Conservation (phyloP, 1,284 basidiomycete genomes). For the Ceratobasidium sp. region DNA sequence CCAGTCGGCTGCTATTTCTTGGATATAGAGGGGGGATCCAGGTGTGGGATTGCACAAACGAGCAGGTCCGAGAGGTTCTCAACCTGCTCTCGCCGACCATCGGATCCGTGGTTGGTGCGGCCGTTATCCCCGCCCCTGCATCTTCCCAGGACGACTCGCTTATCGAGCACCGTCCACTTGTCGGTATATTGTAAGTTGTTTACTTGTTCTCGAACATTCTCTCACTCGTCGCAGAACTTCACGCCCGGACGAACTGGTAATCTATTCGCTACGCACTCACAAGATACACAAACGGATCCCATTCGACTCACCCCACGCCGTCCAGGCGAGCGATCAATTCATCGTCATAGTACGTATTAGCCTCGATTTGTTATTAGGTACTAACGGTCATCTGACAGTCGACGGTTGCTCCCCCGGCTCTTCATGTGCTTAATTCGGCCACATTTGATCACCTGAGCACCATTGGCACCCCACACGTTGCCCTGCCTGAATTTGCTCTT, state of each 20-base stretch:
- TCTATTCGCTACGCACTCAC: constrained; percentile 68
- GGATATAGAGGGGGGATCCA: constrained; percentile 66
- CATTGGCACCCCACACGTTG: constrained; percentile 51
- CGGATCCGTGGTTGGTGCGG: constrained; percentile 46
- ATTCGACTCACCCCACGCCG: constrained; percentile 45
- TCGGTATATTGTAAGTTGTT: constrained; percentile 64
- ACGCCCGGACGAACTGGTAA: constrained; percentile 51
- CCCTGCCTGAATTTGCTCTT: constrained; percentile 58
- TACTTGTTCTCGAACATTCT: constrained; percentile 28
- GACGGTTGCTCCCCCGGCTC: constrained; percentile 60
- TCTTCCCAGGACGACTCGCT: constrained; percentile 46
- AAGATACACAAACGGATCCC: constrained; percentile 59
- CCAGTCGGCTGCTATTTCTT: constrained; percentile 63
- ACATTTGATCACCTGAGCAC: constrained; percentile 61
- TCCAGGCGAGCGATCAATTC: constrained; percentile 59
- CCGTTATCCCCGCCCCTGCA: constrained; percentile 53
- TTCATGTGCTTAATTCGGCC: constrained; percentile 63
- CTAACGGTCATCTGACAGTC: constrained; percentile 53
- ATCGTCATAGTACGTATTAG: constrained; percentile 62
- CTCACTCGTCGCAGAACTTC: constrained; percentile 43
- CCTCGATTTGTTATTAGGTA: constrained; percentile 9
- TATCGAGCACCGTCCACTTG: constrained; percentile 53
- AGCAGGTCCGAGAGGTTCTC: constrained; percentile 60
- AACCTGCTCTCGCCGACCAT: constrained; percentile 55
- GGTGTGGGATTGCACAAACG: constrained; percentile 71